Conservation (phyloP, 306 rosid species). For the Quillaja saponaria region DNA sequence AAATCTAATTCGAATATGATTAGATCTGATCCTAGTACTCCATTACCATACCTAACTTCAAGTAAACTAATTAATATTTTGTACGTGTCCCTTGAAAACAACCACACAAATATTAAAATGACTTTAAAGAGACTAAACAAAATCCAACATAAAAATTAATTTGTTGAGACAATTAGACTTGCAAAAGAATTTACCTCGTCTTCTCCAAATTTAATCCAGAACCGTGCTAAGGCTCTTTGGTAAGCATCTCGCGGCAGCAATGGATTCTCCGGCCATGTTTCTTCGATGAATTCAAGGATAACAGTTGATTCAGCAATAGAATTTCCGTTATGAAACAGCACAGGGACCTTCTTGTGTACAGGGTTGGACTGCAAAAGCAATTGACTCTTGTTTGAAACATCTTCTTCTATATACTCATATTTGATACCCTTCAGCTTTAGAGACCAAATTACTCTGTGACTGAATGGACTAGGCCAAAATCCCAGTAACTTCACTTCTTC, state of each 20-base stretch:
- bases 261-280: slow-evolving; percentile 48
- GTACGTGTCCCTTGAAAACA: neutral
- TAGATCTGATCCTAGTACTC: no score
- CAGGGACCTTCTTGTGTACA: slow-evolving; percentile 30
- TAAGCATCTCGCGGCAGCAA: slow-evolving; percentile 44
- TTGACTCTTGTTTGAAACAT: neutral
- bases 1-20: no score
- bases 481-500: neutral
- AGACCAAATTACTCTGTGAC: slow-evolving; percentile 4
- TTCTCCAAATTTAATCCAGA: slow-evolving; percentile 50
- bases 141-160: neutral
- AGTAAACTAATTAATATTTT: no score
- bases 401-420: slow-evolving; percentile 15
- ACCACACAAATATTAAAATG: neutral
- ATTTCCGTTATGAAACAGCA: slow-evolving; percentile 47
- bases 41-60: no score
- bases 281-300: slow-evolving; percentile 54
- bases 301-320: slow-evolving; percentile 39
- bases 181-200: slow-evolving; percentile 37
- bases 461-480: neutral
- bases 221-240: slow-evolving; percentile 46
- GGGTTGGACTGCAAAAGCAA: neutral
- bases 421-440: slow-evolving; percentile 3
- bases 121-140: neutral
- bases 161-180: neutral